phyloP scores from a whole-genome alignment of 2,329 filamentous ascomycete species.

The Ascochyta pisi region DNA sequence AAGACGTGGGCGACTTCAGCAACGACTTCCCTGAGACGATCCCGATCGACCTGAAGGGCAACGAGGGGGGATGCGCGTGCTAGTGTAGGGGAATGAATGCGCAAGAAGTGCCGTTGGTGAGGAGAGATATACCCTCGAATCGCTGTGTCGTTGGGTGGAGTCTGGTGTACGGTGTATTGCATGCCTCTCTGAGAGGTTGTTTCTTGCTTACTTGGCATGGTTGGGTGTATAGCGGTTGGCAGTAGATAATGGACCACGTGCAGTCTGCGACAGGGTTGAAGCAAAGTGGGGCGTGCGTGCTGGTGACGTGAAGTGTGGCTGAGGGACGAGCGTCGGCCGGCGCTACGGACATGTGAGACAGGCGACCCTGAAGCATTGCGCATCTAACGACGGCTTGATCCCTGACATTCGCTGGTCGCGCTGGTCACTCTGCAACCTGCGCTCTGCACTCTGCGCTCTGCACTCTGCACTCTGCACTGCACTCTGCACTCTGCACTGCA shows the following conservation, averaged over 20 bases:
- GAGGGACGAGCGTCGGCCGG: constrained; percentile 15
- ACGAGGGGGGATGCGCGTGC: constrained; percentile 91
- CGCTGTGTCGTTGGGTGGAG: constrained; percentile 25
- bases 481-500: not conserved
- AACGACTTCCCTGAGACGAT: constrained; percentile 98
- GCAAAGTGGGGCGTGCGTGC: constrained; percentile 7
- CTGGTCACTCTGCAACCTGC: not conserved
- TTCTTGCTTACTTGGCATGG: constrained; percentile 25
- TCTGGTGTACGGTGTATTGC: constrained; percentile 36
- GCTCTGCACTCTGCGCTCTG: not conserved
- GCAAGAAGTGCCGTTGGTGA: constrained; percentile 17
- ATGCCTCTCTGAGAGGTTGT: constrained; percentile 15
- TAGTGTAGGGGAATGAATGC: constrained; percentile 49
- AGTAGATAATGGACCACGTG: constrained; percentile 20
- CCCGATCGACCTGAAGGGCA: constrained; percentile 95
- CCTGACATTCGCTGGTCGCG: not conserved
- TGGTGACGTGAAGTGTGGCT: constrained; percentile 30
- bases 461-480: too few relatives aligned
- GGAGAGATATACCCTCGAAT: constrained; percentile 11
- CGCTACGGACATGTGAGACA: constrained; percentile 16
- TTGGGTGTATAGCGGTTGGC: constrained; percentile 12
- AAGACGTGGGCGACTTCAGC: constrained; percentile 97
- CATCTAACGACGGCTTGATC: constrained; percentile 10
- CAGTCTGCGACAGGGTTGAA: not conserved
- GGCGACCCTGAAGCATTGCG: constrained; percentile 17